phyloP scores from a whole-genome alignment of 768 basidiomycete species.

The Xerocomus spinulosus region DNA sequence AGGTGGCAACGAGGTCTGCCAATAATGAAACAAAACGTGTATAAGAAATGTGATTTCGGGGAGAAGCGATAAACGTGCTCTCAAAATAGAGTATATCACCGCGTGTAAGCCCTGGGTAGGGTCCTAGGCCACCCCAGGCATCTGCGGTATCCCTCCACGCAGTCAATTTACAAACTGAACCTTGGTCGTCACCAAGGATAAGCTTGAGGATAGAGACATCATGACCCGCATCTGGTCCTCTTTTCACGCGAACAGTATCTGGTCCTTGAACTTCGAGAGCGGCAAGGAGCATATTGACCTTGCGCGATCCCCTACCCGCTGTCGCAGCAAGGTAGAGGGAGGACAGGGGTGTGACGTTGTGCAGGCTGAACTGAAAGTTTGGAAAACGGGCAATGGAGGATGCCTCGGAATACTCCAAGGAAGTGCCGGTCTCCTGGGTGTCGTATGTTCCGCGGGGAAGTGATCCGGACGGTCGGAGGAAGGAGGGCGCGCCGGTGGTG shows the following conservation, averaged over 20 bases:
- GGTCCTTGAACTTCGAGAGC: constrained; percentile 76
- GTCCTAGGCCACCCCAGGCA: constrained; percentile 52
- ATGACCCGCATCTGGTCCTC: constrained; percentile 64
- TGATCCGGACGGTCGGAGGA: constrained; percentile 28
- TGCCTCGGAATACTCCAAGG: constrained; percentile 55
- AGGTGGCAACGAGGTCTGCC: constrained; percentile 50
- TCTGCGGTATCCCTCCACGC: constrained; percentile 79
- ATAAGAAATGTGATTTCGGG: constrained; percentile 15
- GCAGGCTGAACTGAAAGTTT: constrained; percentile 66
- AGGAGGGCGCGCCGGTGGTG: constrained; percentile 20
- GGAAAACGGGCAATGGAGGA: constrained; percentile 75
- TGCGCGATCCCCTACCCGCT: constrained; percentile 39
- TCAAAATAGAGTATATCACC: constrained; percentile 71
- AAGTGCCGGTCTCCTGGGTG: constrained; percentile 43
- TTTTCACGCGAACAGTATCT: constrained; percentile 61
- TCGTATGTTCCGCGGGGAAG: constrained; percentile 29
- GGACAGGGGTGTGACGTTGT: constrained; percentile 51
- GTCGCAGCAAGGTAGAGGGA: constrained; percentile 28
- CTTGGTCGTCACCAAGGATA: constrained; percentile 70
- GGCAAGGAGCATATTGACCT: constrained; percentile 58
- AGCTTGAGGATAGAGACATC: constrained; percentile 65
- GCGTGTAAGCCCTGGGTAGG: constrained; percentile 46
- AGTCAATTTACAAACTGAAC: constrained; percentile 63
- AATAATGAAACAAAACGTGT: constrained; percentile 10
- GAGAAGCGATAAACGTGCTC: constrained; percentile 43